phyloP scores from a whole-genome alignment of 805 yeast species.

The Yamadazyma nakazawae region DNA sequence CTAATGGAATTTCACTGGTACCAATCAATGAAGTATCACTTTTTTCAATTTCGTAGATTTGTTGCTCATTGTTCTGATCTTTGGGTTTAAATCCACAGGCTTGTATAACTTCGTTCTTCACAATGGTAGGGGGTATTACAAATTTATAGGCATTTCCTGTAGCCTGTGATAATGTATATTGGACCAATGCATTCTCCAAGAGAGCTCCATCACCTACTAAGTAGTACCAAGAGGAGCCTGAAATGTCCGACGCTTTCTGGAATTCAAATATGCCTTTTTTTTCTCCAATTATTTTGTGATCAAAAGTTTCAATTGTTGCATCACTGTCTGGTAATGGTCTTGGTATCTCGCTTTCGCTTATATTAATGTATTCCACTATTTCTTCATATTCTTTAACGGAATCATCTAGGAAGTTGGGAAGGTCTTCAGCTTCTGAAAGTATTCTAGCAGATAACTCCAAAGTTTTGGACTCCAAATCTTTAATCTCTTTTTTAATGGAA shows the following conservation, averaged over 20 bases:
- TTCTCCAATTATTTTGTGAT: conserved; percentile 73
- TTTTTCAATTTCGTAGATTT: conserved; percentile 63
- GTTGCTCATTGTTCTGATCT: conserved; percentile 82
- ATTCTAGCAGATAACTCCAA: conserved; percentile 34
- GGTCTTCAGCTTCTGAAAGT: conserved; percentile 37
- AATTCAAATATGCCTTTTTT: conserved; percentile 68
- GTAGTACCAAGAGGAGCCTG: conserved; percentile 90
- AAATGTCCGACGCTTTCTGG: conserved; percentile 63
- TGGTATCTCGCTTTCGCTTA: conserved; percentile 26
- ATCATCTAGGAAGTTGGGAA: conserved; percentile 63
- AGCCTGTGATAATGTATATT: conserved; percentile 70
- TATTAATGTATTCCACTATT: conserved; percentile 53
- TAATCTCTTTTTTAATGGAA: conserved; percentile 24
- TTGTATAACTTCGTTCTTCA: conserved; percentile 66
- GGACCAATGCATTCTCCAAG: conserved; percentile 85
- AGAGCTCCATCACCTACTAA: conserved; percentile 80
- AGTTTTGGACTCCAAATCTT: conserved; percentile 23
- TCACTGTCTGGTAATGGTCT: conserved; percentile 1
- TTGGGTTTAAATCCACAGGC: conserved; percentile 97
- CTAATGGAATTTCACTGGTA: conserved; percentile 93
- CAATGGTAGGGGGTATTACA: conserved; percentile 83
- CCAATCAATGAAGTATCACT: conserved; percentile 73
- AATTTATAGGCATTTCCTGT: conserved; percentile 62
- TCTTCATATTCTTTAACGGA: conserved; percentile 40
- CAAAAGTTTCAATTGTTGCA: conserved; percentile 21